Base-by-base conservation (phyloP, 2,329 filamentous ascomycete genomes). In the Bimuria novae-zelandiae region DNA sequence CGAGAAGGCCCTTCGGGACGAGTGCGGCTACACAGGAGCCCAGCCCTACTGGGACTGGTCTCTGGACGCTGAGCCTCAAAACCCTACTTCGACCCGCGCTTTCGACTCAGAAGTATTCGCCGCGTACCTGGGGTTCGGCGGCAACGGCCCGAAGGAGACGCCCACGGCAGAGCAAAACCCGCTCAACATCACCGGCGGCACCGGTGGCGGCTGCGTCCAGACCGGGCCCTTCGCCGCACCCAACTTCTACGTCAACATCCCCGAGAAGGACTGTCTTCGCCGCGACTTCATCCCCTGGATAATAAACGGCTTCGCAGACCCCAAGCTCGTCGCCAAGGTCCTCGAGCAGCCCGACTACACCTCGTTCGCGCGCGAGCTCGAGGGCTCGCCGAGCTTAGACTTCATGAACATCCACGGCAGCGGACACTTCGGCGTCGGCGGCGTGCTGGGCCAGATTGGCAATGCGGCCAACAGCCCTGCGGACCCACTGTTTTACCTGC, bases 401-500 rank as follows among this genome's bases (percentile, higher is more conserved):
- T 45, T 57, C 21, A 64, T 61, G 10, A 72, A 71, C 45, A 63
- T 75, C 23, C 73, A 76, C 36, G 67, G 65, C 0, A 65, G 62
- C 40, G 72, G 70, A 0, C 73, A 75, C 48, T 75, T 73, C 50
- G 71, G 69, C 4, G 65, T 73, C 23, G 71, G 70, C 4, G 73
- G 71, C 10, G 67, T 62, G 3, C 41, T 71, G 12, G 69, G 71
- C 1, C 61, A 59, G 35, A 62, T 69, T 30, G 70, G 70, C 6
- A 64, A 73, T 57, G 63, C 69, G n/a, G 61, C 62, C 16, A 68
- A 69, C 17, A 69, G 67, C n/a, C 73, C 73, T 12, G 71, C 65
- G 8, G 54, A 56, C n/a, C 76, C 69, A 17, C 49, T 70, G 3
- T 78, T 72, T 59, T 77, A 65, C 36, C 58, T 76, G 22, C 74